phyloP scores from a whole-genome alignment of 1,284 basidiomycete genomes.

The Cutaneotrichosporon spelunceum region DNA sequence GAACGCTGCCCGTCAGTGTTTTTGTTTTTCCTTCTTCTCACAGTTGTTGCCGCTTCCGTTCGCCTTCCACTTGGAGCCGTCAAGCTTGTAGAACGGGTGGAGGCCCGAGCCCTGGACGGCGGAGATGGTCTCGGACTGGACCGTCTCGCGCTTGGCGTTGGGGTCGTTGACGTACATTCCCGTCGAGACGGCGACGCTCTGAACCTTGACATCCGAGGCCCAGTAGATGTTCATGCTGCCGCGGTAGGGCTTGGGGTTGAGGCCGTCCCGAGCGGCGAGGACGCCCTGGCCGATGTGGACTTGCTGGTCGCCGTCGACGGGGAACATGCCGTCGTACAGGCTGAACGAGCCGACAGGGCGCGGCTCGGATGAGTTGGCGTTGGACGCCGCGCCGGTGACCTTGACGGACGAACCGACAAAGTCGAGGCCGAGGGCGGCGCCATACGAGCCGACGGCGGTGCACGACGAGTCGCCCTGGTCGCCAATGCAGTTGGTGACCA shows the following conservation, averaged over 20 bases:
- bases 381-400: neutral
- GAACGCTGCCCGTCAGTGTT: neutral
- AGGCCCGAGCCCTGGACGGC: neutral
- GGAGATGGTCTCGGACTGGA: neutral
- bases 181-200: neutral
- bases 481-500: constrained; percentile 1
- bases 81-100: constrained; percentile 5
- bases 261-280: neutral
- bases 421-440: constrained; percentile 4
- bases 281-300: neutral
- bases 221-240: constrained; percentile 5
- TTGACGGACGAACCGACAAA: constrained; percentile 1
- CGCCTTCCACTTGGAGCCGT: constrained; percentile 3
- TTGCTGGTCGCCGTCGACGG: neutral
- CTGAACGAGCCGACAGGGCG: constrained; percentile 2
- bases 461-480: neutral
- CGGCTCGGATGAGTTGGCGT: constrained; percentile 2
- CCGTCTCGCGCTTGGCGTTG: neutral
- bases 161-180: constrained; percentile 6
- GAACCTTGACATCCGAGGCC: neutral
- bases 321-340: constrained; percentile 1
- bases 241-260: neutral
- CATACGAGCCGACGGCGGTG: neutral
- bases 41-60: constrained; percentile 2
- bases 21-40: neutral